Evolutionary conservation across 2,329 filamentous ascomycete genomes (phyloP).

Genomic region (Curvularia verruculosa): DNA sequence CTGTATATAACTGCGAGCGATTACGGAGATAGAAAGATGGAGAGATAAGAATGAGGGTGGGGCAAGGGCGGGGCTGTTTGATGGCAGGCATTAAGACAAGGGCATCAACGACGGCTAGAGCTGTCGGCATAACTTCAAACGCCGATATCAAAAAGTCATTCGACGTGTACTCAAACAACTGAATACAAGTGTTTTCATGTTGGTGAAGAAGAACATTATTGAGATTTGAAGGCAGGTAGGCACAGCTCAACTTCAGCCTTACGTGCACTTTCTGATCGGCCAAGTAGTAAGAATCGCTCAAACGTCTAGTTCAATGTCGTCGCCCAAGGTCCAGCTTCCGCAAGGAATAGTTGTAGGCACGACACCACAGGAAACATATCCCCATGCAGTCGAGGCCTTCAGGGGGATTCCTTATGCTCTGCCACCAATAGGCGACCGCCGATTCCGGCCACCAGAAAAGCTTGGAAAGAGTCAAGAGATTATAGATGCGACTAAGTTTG

Average conservation of each 20-base stretch:
- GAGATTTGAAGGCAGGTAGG: background rate
- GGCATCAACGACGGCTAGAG: background rate
- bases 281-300: background rate
- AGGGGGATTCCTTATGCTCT: slow-evolving; percentile 29
- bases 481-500: slow-evolving; percentile 26
- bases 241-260: background rate
- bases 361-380: slow-evolving; percentile 4
- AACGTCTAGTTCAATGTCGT: background rate
- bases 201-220: background rate
- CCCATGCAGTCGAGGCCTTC: slow-evolving; percentile 22
- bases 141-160: background rate
- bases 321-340: slow-evolving; percentile 11
- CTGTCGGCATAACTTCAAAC: background rate
- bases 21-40: background rate
- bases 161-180: background rate
- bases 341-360: slow-evolving; percentile 23
- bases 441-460: slow-evolving; percentile 29
- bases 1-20: no score
- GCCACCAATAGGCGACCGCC: slow-evolving; percentile 24
- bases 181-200: no score
- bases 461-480: slow-evolving; percentile 14
- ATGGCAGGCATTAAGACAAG: background rate
- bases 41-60: background rate
- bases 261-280: background rate
- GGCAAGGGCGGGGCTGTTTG: background rate